Percentiles rank a stretch among this genome's conserved stretches.
Conservation (phyloP, 2,329 filamentous ascomycete species). For the Fusarium piperis region DNA sequence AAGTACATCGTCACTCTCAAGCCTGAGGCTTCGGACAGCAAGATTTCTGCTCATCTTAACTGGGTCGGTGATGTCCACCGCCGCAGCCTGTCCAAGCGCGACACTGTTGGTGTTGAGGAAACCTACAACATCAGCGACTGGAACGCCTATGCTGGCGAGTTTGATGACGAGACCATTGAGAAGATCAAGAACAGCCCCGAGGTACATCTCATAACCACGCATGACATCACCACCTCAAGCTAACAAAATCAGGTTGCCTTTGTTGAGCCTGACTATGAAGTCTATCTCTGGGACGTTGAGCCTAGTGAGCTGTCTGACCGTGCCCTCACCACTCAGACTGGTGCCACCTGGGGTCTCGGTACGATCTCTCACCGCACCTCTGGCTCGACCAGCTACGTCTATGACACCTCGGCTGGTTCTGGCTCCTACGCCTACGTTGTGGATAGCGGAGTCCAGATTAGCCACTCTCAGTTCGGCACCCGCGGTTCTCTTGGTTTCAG, state of each 20-base stretch:
- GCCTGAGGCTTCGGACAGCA: conserved; percentile 53
- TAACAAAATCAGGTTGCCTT: conserved; percentile 30
- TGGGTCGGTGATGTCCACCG: conserved; percentile 61
- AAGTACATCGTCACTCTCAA: conserved; percentile 71
- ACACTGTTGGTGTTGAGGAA: conserved; percentile 47
- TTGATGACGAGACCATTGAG: conserved; percentile 52
- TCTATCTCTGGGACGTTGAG: conserved; percentile 28
- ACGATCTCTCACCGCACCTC: conserved; percentile 41
- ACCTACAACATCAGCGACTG: conserved; percentile 44
- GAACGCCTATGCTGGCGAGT: conserved; percentile 55
- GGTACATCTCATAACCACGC: conserved; percentile 39
- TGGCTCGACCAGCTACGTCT: conserved; percentile 52
- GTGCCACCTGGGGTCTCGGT: conserved; percentile 39
- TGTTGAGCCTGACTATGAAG: conserved; percentile 39
- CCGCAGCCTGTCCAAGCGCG: conserved; percentile 61
- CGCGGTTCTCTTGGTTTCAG: conserved; percentile 54
- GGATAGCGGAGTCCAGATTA: conserved; percentile 66
- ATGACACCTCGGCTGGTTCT: conserved; percentile 59
- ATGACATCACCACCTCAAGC: neutral
- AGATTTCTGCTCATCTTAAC: conserved; percentile 58
- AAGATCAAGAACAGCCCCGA: conserved; percentile 53
- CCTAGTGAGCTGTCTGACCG: conserved; percentile 31
- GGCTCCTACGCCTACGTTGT: conserved; percentile 68
- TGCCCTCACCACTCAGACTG: conserved; percentile 37
- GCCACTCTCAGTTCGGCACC: conserved; percentile 62